Base-by-base conservation (phyloP, 2,329 filamentous ascomycete genomes). In the Colletotrichum caudatum region DNA sequence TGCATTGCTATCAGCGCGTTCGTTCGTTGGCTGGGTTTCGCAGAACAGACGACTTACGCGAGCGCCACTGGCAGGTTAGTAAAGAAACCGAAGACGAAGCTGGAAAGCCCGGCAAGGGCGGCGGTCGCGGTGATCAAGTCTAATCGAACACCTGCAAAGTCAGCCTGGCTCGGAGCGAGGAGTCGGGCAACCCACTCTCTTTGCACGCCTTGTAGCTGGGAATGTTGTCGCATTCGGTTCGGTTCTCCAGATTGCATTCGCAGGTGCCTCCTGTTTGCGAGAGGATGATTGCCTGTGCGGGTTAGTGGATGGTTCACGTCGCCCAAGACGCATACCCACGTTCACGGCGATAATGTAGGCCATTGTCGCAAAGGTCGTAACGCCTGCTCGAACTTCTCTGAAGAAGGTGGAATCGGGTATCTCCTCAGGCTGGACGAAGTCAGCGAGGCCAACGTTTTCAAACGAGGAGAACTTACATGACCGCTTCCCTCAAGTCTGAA, bases 91-190 rank as follows among this genome's bases (percentile, higher is more conserved):
- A 97, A 95, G 71, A 88, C 84, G 76, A 97, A 91, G 33, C 91
- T 92, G 1, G 92, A 88, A 70, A 96, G 84, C 8, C 93, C 93
- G 7, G 93, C 86, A 63, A 96, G 89, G 12, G 93, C 93, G n/a
- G 93, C 92, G 0, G 94, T 97, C 4, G 93, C 92, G 1, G 94
- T 97, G 69, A 96, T 90, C 23, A 96, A 83, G 79, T 97, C 94
- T 41, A 92, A 89, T 74, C 93, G 91, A 73, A 97, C 81, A 56
- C 85, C 90, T 86, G 65, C 1, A 44, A 16, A 51, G 29, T 66
- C 23, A 74, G 71, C 73, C 16, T 11, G 12, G 18, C 26, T 59
- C 29, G n/a, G 12, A 51, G 29, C 23, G 14, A 48, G 37, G 48
- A 18, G 5, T 35, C 6, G 35, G 33, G n/a, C 14, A 35, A 76